Evolutionary conservation across 2,329 filamentous ascomycete species (phyloP).

Genomic region (Fusarium marasasianum): DNA sequence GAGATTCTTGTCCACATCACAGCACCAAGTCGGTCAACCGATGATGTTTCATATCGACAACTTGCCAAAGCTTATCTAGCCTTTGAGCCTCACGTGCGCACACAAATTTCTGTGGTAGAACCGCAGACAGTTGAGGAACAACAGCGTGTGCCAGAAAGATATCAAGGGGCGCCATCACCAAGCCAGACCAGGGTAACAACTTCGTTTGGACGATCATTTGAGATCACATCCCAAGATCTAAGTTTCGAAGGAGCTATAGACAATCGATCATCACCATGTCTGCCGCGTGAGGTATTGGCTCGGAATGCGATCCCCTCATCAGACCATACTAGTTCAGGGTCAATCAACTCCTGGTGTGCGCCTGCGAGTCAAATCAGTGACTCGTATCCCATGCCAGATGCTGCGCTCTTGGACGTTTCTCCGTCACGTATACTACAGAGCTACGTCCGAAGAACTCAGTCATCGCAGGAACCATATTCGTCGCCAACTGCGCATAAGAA

Average conservation of each 20-base stretch:
- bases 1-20: conserved; percentile 67
- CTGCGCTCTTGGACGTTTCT: conserved; percentile 47
- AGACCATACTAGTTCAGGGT: conserved; percentile 13
- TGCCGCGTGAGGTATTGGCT: conserved; percentile 17
- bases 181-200: conserved; percentile 14
- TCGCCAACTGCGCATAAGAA: conserved; percentile 22
- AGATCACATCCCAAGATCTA: conserved; percentile 50
- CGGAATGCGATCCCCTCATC: conserved; percentile 2
- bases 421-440: conserved; percentile 62
- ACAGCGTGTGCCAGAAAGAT: background rate
- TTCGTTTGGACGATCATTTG: conserved; percentile 36
- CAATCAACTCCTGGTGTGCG: conserved; percentile 52
- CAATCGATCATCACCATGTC: conserved; percentile 51
- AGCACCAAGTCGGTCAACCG: conserved; percentile 58
- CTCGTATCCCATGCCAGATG: conserved; percentile 57
- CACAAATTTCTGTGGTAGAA: conserved; percentile 3
- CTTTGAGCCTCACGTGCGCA: conserved; percentile 51
- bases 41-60: conserved; percentile 61
- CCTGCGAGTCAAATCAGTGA: conserved; percentile 64
- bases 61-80: conserved; percentile 62
- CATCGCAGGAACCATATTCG: conserved; percentile 35
- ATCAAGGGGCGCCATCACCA: conserved; percentile 11
- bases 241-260: conserved; percentile 58
- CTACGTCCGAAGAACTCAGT: conserved; percentile 51
- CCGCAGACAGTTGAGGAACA: background rate